phyloP scores from a whole-genome alignment of 1,284 basidiomycete genomes.

The Boletellus deceptivus region DNA sequence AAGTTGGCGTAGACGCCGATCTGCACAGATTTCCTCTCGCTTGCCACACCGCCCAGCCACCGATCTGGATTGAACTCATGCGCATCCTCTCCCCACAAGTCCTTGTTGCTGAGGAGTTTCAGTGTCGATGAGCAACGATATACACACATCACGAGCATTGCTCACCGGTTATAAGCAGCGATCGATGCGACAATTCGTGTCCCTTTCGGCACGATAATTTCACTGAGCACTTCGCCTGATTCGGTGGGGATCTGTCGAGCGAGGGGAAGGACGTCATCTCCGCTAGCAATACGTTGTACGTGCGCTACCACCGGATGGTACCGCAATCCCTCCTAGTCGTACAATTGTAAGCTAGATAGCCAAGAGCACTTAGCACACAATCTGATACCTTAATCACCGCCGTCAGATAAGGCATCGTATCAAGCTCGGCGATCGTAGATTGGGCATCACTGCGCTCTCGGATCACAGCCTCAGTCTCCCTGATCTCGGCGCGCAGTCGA shows the following conservation, averaged over 20 bases:
- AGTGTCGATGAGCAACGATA: no score
- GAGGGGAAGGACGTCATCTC: conserved; percentile 46
- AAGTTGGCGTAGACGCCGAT: conserved; percentile 52
- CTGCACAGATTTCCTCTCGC: conserved; percentile 35
- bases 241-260: conserved; percentile 39
- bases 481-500: conserved; percentile 42
- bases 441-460: conserved; percentile 39
- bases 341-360: no score
- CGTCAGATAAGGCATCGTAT: conserved; percentile 49
- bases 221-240: conserved; percentile 35
- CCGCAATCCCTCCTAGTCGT: conserved; percentile 38
- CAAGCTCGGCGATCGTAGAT: conserved; percentile 46
- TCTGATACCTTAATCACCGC: conserved; percentile 59
- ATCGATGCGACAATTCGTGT: conserved; percentile 13
- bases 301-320: conserved; percentile 37
- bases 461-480: conserved; percentile 34
- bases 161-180: not conserved
- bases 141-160: not conserved
- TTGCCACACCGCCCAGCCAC: conserved; percentile 39
- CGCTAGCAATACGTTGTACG: conserved; percentile 35
- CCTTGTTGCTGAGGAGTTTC: conserved; percentile 34
- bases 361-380: no score
- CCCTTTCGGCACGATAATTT: conserved; percentile 38
- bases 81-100: conserved; percentile 51
- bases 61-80: conserved; percentile 50